These are phyloP conservation scores for Globisporangium spinosum DNA, from an alignment of 352 stramenopile species.

Conservation along the genomic window DNA sequence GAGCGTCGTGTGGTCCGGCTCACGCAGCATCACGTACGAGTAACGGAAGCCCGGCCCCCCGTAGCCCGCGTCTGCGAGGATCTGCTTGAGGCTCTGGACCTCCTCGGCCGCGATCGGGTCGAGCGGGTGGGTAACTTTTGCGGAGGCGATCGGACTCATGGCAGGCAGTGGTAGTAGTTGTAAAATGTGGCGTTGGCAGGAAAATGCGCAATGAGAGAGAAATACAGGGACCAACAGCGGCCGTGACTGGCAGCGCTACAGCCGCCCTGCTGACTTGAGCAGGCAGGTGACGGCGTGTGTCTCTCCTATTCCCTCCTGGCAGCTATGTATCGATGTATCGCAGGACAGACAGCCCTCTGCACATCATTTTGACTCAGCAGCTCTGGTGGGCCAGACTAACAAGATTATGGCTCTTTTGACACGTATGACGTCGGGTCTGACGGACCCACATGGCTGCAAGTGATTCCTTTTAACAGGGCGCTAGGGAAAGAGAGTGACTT, in stretches of 20 bases:
- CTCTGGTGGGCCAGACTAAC: no score
- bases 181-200: not conserved
- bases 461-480: no score
- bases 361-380: no score
- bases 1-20: conserved; percentile 42
- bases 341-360: not conserved
- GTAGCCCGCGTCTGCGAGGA: conserved; percentile 38
- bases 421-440: no score
- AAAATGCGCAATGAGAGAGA: conserved; percentile 18
- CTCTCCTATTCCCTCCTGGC: no score
- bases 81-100: conserved; percentile 39
- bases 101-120: conserved; percentile 43
- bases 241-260: not conserved
- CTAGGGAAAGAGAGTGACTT: no score
- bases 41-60: conserved; percentile 32
- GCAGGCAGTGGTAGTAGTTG: not conserved
- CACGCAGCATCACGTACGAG: conserved; percentile 52
- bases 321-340: not conserved
- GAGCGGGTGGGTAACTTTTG: conserved; percentile 31
- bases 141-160: not conserved
- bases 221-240: no score
- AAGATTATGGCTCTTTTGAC: no score
- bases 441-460: no score
- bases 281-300: not conserved
- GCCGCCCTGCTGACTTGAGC: not conserved